Evolutionary conservation across 441 rosid genomes (phyloP).

Genomic region (Corymbia calophylla): DNA sequence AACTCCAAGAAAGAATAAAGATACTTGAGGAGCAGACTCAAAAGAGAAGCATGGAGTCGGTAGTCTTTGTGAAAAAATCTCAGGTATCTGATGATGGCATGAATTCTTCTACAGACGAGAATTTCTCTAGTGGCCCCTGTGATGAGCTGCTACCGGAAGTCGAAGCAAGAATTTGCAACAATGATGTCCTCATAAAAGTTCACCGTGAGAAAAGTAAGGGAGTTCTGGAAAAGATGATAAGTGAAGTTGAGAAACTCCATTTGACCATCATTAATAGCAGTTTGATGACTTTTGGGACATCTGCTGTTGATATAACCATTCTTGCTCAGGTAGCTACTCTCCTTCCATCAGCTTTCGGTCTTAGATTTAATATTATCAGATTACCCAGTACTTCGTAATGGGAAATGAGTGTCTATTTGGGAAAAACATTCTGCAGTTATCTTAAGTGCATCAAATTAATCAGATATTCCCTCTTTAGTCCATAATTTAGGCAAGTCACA

Average conservation of each 20-base stretch:
- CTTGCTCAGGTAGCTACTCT: constrained; percentile 44
- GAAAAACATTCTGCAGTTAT: neutral
- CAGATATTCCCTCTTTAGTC: neutral
- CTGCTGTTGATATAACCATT: constrained; percentile 49
- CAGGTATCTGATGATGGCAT: constrained; percentile 27
- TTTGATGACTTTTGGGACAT: constrained; percentile 56
- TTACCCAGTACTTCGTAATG: neutral
- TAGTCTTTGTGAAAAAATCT: constrained; percentile 59
- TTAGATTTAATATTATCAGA: neutral
- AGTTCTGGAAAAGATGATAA: constrained; percentile 32
- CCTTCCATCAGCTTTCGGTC: neutral
- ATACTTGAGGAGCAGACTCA: constrained; percentile 52
- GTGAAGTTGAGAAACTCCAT: constrained; percentile 52
- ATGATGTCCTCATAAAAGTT: constrained; percentile 50
- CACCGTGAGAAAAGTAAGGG: constrained; percentile 69
- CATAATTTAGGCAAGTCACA: neutral
- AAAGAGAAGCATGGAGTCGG: constrained; percentile 49
- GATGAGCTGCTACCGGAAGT: constrained; percentile 49
- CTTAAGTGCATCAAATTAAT: neutral
- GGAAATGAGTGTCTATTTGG: neutral
- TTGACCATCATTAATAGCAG: constrained; percentile 40
- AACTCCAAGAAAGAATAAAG: constrained; percentile 63
- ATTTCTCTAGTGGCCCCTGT: constrained; percentile 2
- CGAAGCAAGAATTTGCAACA: constrained; percentile 61
- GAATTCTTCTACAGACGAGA: constrained; percentile 15